phyloP scores from a whole-genome alignment of 2,329 filamentous ascomycete species.

The Mycosphaerella sp. region DNA sequence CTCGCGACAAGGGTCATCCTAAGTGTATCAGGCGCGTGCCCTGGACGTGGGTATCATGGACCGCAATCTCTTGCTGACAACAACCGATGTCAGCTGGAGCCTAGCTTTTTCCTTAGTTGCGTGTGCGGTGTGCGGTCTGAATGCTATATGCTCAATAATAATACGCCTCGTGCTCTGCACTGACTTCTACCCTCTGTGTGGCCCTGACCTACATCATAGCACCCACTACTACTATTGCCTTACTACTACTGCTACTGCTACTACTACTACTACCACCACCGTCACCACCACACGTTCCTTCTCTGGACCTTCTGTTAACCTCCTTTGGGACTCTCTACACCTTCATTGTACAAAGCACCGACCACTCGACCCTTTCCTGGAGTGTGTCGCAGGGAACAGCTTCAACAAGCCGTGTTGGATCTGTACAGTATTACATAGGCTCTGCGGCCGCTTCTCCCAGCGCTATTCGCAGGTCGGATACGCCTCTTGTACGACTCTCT shows the following conservation, averaged over 20 bases:
- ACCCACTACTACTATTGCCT: background rate
- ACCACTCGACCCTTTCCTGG: background rate
- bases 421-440: background rate
- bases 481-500: background rate
- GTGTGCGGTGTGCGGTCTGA: conserved; percentile 5
- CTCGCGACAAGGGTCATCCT: conserved; percentile 19
- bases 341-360: conserved; percentile 17
- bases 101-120: conserved; percentile 11
- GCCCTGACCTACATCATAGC: conserved; percentile 17
- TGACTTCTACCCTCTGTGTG: conserved; percentile 11
- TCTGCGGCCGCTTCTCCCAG: background rate
- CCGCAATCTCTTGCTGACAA: conserved; percentile 20
- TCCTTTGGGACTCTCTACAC: conserved; percentile 13
- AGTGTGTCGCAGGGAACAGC: background rate
- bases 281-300: conserved; percentile 17
- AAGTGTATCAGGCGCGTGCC: conserved; percentile 18
- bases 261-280: too few relatives aligned
- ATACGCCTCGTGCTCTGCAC: conserved; percentile 13
- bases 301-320: conserved; percentile 3
- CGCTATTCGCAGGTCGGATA: conserved; percentile 7
- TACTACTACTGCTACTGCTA: background rate
- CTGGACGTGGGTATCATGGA: conserved; percentile 20
- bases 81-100: conserved; percentile 13
- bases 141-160: conserved; percentile 14
- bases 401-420: background rate